Percentiles rank a stretch among this genome's conserved stretches.
Conservation (phyloP, 345 rosid genomes). For the Brassica carinata region DNA sequence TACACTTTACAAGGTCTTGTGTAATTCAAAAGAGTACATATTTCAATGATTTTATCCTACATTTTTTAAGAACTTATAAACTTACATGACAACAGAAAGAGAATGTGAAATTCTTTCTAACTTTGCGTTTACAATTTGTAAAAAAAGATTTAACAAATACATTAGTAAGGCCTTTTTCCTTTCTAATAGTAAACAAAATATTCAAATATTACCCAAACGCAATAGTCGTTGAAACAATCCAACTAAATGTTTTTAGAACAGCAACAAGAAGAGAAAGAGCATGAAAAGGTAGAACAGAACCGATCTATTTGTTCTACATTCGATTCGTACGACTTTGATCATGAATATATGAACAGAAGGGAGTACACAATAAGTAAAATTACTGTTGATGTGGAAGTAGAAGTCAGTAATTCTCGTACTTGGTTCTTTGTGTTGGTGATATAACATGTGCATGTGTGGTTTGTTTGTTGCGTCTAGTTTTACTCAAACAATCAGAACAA, state of each 20-base stretch:
- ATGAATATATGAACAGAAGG: not conserved
- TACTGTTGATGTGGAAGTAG: conserved; percentile 37
- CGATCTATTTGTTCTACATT: conserved; percentile 7
- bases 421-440: conserved; percentile 37
- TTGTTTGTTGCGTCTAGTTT: conserved; percentile 42
- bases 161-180: not conserved
- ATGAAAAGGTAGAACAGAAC: conserved; percentile 2
- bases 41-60: not conserved
- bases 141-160: not conserved
- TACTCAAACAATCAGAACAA: conserved; percentile 29
- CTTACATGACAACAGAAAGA: not conserved
- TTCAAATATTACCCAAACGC: not conserved
- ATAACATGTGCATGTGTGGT: conserved; percentile 42
- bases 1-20: not conserved
- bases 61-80: not conserved
- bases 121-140: not conserved
- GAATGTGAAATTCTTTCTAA: not conserved
- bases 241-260: conserved; percentile 2
- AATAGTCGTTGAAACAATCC: not conserved
- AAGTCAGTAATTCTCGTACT: conserved; percentile 31
- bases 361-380: not conserved
- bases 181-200: not conserved
- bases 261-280: conserved; percentile 16
- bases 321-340: conserved; percentile 12
- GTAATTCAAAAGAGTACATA: not conserved